Evolutionary conservation across 768 basidiomycete species (phyloP).

Genomic region (Paxillus rubicundulus): DNA sequence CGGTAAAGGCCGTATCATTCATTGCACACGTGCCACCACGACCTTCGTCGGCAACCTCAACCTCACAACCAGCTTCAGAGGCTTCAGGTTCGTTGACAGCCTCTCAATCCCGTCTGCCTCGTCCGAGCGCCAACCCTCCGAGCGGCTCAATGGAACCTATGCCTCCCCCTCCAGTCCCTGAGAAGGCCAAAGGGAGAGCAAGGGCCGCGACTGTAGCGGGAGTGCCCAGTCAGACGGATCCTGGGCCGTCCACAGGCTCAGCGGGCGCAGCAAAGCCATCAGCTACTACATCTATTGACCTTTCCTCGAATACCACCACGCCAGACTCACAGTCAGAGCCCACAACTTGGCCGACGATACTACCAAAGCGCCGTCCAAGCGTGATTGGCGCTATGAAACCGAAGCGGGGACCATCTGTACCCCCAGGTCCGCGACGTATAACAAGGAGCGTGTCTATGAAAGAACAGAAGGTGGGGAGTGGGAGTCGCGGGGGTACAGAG

Average conservation of each 20-base stretch:
- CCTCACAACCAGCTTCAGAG: neutral
- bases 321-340: neutral
- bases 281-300: neutral
- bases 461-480: conserved; percentile 10
- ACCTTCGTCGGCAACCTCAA: conserved; percentile 1
- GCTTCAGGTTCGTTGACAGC: neutral
- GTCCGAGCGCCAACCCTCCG: neutral
- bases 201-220: neutral
- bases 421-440: conserved; percentile 17
- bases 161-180: neutral
- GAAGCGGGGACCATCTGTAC: conserved; percentile 13
- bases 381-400: conserved; percentile 14
- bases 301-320: neutral
- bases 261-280: neutral
- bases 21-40: neutral
- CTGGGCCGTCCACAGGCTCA: neutral
- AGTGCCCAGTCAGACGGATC: neutral
- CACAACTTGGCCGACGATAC: neutral
- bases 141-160: conserved; percentile 2
- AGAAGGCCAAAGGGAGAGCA: neutral
- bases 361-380: neutral
- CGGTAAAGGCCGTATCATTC: neutral
- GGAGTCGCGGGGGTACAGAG: neutral
- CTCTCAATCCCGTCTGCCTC: conserved; percentile 4
- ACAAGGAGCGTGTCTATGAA: conserved; percentile 31